These are phyloP conservation scores for Yamadazyma diddensiae DNA, from an alignment of 1,139 yeast genomes.

Conservation along the genomic window DNA sequence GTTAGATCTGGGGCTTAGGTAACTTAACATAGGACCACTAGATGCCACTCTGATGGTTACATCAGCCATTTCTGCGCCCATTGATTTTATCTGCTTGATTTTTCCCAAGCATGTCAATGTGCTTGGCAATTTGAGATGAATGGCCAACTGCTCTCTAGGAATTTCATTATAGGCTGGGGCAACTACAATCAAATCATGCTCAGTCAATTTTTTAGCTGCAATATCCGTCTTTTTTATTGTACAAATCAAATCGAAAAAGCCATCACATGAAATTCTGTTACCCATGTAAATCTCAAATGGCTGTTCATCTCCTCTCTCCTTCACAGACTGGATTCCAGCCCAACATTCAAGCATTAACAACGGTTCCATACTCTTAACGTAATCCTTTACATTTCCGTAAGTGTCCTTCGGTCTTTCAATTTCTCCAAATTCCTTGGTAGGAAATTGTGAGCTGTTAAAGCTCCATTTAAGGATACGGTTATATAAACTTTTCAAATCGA, in stretches of 20 bases:
- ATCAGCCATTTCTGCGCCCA: slow-evolving; percentile 66
- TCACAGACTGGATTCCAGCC: slow-evolving; percentile 81
- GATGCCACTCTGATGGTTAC: slow-evolving; percentile 68
- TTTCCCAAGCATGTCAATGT: slow-evolving; percentile 69
- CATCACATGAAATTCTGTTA: slow-evolving; percentile 78
- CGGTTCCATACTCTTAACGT: slow-evolving; percentile 70
- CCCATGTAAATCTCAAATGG: slow-evolving; percentile 75
- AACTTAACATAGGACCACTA: slow-evolving; percentile 46
- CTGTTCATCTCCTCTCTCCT: slow-evolving; percentile 56
- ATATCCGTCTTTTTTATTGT: slow-evolving; percentile 57
- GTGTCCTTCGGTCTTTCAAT: slow-evolving; percentile 40
- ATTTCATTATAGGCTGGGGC: slow-evolving; percentile 38
- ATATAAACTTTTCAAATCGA: slow-evolving; percentile 76
- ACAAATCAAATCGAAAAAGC: slow-evolving; percentile 86
- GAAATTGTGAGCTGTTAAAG: slow-evolving; percentile 58
- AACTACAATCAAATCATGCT: slow-evolving; percentile 74
- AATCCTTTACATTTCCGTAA: slow-evolving; percentile 60
- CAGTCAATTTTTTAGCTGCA: slow-evolving; percentile 56
- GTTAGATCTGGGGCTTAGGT: slow-evolving; percentile 61
- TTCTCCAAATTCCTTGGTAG: slow-evolving; percentile 38
- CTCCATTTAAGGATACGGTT: slow-evolving; percentile 74
- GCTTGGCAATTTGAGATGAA: slow-evolving; percentile 24
- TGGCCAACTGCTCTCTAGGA: slow-evolving; percentile 12
- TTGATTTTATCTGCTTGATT: slow-evolving; percentile 65
- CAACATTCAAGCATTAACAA: slow-evolving; percentile 85